These are phyloP conservation scores for Pisolithus tinctorius DNA, from an alignment of 768 basidiomycete genomes.

Conservation along the genomic window DNA sequence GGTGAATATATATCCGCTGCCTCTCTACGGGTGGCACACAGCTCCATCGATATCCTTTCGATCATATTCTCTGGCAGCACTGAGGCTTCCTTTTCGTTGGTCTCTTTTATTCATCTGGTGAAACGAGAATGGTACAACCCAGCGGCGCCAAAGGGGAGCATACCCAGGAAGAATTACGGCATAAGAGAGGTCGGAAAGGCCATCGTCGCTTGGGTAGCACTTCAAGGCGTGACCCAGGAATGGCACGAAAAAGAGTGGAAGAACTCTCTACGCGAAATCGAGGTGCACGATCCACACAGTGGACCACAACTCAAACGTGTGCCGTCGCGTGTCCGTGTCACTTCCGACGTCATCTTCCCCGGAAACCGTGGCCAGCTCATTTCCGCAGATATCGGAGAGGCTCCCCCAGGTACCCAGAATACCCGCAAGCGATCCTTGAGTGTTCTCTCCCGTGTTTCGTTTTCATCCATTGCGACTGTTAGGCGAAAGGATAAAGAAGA, in stretches of 20 bases:
- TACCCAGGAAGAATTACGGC: constrained; percentile 56
- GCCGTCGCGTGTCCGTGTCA: constrained; percentile 62
- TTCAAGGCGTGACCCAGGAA: constrained; percentile 77
- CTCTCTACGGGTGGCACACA: constrained; percentile 65
- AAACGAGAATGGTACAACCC: constrained; percentile 67
- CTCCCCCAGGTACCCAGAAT: constrained; percentile 23
- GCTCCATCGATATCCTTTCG: constrained; percentile 68
- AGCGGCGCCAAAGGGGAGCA: constrained; percentile 38
- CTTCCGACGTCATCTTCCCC: constrained; percentile 64
- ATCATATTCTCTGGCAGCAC: constrained; percentile 68
- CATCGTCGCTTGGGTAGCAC: constrained; percentile 71
- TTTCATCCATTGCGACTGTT: constrained; percentile 21
- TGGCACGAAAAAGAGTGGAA: constrained; percentile 75
- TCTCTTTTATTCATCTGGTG: constrained; percentile 75
- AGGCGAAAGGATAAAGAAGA: constrained; percentile 17
- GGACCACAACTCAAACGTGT: constrained; percentile 25
- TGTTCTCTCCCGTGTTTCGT: constrained; percentile 19
- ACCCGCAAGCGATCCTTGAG: constrained; percentile 26
- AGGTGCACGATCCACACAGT: constrained; percentile 43
- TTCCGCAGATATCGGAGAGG: constrained; percentile 75
- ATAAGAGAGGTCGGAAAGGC: constrained; percentile 62
- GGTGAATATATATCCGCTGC: constrained; percentile 74
- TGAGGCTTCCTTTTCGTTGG: constrained; percentile 77
- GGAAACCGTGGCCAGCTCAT: constrained; percentile 66
- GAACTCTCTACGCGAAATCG: constrained; percentile 56